phyloP scores from a whole-genome alignment of 129 eudicot genomes.

The Sambucus nigra region DNA sequence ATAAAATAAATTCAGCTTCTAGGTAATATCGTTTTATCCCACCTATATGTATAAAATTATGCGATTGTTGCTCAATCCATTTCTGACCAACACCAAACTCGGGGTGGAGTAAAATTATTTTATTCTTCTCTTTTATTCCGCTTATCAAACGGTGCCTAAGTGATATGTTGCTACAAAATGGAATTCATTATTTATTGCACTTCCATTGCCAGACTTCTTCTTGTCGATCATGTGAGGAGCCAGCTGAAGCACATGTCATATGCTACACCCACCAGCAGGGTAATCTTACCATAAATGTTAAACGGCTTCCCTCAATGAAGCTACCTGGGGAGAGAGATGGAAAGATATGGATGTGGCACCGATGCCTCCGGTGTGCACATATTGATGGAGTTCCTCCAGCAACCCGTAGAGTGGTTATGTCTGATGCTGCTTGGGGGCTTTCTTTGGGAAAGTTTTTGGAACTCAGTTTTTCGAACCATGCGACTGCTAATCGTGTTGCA shows the following conservation, averaged over 20 bases:
- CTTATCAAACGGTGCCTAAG: neutral
- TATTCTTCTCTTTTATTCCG: neutral
- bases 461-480: conserved; percentile 90
- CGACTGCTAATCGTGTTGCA: conserved; percentile 90
- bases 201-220: conserved; percentile 39
- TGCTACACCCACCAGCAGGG: conserved; percentile 93
- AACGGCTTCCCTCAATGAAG: conserved; percentile 46
- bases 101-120: no score
- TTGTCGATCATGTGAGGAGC: conserved; percentile 69
- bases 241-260: conserved; percentile 76
- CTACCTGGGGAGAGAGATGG: conserved; percentile 82
- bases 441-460: conserved; percentile 96
- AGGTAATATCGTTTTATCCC: no score
- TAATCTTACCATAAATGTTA: conserved; percentile 76
- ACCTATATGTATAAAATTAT: no score
- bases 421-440: conserved; percentile 99
- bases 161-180: no score
- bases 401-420: conserved; percentile 70
- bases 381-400: conserved; percentile 84
- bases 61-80: no score
- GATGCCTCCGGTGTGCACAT: conserved; percentile 77
- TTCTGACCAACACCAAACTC: no score
- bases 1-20: no score
- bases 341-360: conserved; percentile 99
- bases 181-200: neutral